Conservation (phyloP, 371 early-diverging fungal species). For the Mortierella sp. region DNA sequence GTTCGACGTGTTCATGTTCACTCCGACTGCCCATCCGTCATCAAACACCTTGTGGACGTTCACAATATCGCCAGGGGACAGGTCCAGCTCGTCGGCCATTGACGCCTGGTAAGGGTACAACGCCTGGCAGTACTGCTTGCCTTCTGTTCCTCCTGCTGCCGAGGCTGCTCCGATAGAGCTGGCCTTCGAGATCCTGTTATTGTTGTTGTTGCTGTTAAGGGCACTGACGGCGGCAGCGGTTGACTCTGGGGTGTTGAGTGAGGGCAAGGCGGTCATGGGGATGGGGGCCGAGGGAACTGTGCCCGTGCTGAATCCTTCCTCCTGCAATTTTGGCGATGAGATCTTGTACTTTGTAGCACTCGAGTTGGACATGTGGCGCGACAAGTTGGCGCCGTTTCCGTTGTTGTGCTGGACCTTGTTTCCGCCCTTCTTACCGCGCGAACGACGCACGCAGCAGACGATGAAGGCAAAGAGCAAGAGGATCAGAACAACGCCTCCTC, state of each 20-base stretch:
- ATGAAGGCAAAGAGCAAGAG: slow-evolving; percentile 28
- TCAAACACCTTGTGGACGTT: slow-evolving; percentile 71
- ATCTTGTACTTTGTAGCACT: slow-evolving; percentile 48
- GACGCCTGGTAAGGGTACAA: slow-evolving; percentile 72
- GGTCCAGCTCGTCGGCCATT: slow-evolving; percentile 77
- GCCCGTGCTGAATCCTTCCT: slow-evolving; percentile 43
- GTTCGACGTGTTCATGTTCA: slow-evolving; percentile 73
- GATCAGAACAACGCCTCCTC: slow-evolving; percentile 32
- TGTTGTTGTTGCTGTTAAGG: too few relatives aligned
- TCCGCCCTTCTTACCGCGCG: neutral
- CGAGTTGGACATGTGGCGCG: slow-evolving; percentile 46
- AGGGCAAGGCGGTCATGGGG: slow-evolving; percentile 53
- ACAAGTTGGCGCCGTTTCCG: slow-evolving; percentile 19
- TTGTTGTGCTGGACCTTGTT: neutral
- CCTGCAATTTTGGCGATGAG: slow-evolving; percentile 55
- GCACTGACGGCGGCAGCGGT: slow-evolving; percentile 11
- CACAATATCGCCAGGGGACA: slow-evolving; percentile 76
- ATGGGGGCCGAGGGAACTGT: slow-evolving; percentile 33
- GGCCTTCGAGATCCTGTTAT: slow-evolving; percentile 21
- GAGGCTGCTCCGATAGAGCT: slow-evolving; percentile 21
- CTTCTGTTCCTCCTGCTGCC: slow-evolving; percentile 13
- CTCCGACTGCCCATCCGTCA: slow-evolving; percentile 83
- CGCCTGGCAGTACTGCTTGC: slow-evolving; percentile 58
- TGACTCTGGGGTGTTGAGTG: slow-evolving; percentile 4
- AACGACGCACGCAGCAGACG: slow-evolving; percentile 44